phyloP scores from a whole-genome alignment of 441 rosid species.

The Rhodomyrtus psidioides region DNA sequence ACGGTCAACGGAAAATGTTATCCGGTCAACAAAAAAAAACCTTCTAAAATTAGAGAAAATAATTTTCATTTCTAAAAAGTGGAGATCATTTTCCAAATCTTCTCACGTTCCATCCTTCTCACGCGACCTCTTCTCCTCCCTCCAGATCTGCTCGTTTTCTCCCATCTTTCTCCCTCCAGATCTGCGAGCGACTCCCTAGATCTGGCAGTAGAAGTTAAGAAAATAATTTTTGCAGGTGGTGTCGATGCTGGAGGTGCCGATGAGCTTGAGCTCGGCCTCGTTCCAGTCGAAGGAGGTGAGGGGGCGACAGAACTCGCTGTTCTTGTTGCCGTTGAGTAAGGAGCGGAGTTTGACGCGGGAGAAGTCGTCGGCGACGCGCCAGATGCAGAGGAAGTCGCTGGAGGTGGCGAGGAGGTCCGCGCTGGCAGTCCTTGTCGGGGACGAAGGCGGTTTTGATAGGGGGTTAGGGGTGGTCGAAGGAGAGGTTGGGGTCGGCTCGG shows the following conservation, averaged over 20 bases:
- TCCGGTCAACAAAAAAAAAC: too few relatives aligned
- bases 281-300: conserved; percentile 94
- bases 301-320: conserved; percentile 85
- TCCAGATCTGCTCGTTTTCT: too few relatives aligned
- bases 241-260: conserved; percentile 82
- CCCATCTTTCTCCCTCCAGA: too few relatives aligned
- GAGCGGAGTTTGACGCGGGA: conserved; percentile 60
- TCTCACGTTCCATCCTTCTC: too few relatives aligned
- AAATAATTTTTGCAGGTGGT: conserved; percentile 93
- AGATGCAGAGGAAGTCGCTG: conserved; percentile 80
- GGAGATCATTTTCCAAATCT: too few relatives aligned
- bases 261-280: conserved; percentile 85
- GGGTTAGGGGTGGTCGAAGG: conserved; percentile 87
- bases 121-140: too few relatives aligned
- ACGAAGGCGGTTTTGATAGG: conserved; percentile 86
- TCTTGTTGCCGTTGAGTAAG: conserved; percentile 74
- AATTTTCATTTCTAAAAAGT: too few relatives aligned
- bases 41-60: too few relatives aligned
- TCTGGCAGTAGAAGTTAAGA: too few relatives aligned
- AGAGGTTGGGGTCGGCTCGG: conserved; percentile 74
- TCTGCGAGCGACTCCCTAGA: too few relatives aligned
- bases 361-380: conserved; percentile 65
- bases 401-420: conserved; percentile 88
- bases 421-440: conserved; percentile 85
- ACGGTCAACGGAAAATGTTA: too few relatives aligned